Evolutionary conservation across 208 protist genomes (phyloP).

Genomic region (Naegleria fowleri): DNA sequence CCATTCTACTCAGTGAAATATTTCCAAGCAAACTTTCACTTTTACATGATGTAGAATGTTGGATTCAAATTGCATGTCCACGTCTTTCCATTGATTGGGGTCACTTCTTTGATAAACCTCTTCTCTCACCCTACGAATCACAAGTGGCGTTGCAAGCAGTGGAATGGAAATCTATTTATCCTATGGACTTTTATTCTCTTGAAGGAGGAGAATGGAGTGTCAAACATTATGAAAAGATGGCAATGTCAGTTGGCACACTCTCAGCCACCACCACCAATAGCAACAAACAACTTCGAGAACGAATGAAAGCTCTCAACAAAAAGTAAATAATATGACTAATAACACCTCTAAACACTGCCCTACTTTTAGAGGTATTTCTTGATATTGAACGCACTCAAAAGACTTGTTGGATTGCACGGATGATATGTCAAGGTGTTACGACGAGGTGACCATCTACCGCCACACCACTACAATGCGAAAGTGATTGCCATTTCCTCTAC

Average conservation of each 20-base stretch:
- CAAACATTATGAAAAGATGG: conserved; percentile 60
- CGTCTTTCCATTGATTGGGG: conserved; percentile 98
- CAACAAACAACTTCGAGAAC: not conserved
- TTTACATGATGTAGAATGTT: conserved; percentile 82
- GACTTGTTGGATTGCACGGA: no score
- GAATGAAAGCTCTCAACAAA: not conserved
- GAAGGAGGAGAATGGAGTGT: conserved; percentile 82
- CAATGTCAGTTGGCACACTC: not conserved
- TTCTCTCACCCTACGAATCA: conserved; percentile 94
- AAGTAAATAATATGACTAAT: not conserved
- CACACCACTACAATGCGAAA: no score
- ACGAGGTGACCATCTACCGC: no score
- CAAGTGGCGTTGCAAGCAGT: conserved; percentile 77
- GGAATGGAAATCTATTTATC: conserved; percentile 78
- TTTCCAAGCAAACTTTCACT: conserved; percentile 86
- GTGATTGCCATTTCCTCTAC: no score
- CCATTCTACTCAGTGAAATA: conserved; percentile 93
- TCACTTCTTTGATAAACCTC: conserved; percentile 86
- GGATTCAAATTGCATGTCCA: conserved; percentile 94
- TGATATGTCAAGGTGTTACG: no score
- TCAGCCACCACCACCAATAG: not conserved
- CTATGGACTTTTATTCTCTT: conserved; percentile 95
- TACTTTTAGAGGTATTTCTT: no score
- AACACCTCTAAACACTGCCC: no score
- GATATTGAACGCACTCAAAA: no score